Evolutionary conservation across 2,329 filamentous ascomycete species (phyloP), one percentile per base, ranked within the genome.

Genomic region (Aaosphaeria pasadenensis): DNA sequence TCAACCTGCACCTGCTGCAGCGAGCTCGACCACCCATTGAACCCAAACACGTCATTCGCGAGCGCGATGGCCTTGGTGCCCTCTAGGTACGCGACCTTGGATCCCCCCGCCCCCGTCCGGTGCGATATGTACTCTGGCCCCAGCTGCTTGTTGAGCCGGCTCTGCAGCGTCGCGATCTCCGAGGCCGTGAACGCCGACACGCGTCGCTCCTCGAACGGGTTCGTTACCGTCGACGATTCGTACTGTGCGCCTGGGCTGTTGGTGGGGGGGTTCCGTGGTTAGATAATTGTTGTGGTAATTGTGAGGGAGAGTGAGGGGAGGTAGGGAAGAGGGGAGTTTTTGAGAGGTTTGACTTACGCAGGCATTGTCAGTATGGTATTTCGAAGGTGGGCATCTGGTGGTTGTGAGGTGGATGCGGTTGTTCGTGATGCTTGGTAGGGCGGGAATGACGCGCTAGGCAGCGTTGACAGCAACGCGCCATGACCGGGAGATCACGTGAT

Each of bases 1-100:
- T 99, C 94, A 50, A 97, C 88, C 66, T 95, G 88, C 35, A 96
- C 88, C 65, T 95, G 91, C 65, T 92, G 89, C 50, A 99, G 94
- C n/a, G 88, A 87, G 47, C 89, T 95, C 7, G 89, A 96, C 94
- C 94, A 99, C 60, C 91, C 91, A 72, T 96, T 96, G 77, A 96
- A 96, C 7, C 91, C 91, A 73, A 96, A 96, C 1, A 96, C 86
- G 68, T 96, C 89, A 63, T 96, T 96, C 46, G 91, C 91, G 45
- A 96, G 85, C 49, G 89, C 88, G 68, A 99, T 99, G 65, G 88
- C 91, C 74, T 99, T 99, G 66, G 97, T 92, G 1, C 91, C 91
- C n/a, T 91, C 85, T 44, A 99, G 79, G 71, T 99, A 99, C 68
- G 95, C 90, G 13, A 99, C 88, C 66, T 88, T 92, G 55, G 86